Evolutionary conservation across 164 flowering plant genomes (phyloP).

Genomic region (Annona squamosa): DNA sequence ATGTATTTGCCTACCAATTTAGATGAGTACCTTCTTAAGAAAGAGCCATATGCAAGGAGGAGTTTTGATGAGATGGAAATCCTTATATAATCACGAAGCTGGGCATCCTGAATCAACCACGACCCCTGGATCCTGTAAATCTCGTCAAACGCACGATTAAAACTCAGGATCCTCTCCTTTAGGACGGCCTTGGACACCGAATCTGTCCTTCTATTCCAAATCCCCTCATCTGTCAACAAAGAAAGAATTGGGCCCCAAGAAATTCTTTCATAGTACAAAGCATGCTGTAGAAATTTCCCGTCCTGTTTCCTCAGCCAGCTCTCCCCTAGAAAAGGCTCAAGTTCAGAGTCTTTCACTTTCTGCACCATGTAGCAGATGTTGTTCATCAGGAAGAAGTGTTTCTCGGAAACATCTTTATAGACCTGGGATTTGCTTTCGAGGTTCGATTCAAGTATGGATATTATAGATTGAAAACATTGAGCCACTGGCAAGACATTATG

Average conservation of each 20-base stretch:
- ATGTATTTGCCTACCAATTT: slow-evolving; percentile 6
- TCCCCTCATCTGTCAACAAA: slow-evolving; percentile 50
- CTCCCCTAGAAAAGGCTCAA: slow-evolving; percentile 49
- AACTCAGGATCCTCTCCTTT: slow-evolving; percentile 52
- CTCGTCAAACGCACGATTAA: slow-evolving; percentile 39
- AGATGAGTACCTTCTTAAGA: slow-evolving; percentile 2
- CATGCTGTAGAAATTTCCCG: slow-evolving; percentile 58
- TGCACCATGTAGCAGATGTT: slow-evolving; percentile 74
- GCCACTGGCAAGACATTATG: slow-evolving; percentile 35
- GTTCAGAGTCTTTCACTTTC: slow-evolving; percentile 50
- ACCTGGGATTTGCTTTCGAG: slow-evolving; percentile 39
- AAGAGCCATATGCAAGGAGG: slow-evolving; percentile 4
- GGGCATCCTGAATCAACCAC: slow-evolving; percentile 2
- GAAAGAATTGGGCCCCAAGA: slow-evolving; percentile 58
- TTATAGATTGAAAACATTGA: slow-evolving; percentile 30
- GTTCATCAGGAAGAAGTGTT: slow-evolving; percentile 66
- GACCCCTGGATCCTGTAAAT: slow-evolving; percentile 3
- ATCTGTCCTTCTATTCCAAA: slow-evolving; percentile 27
- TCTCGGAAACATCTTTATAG: slow-evolving; percentile 48
- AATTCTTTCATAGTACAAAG: slow-evolving; percentile 57
- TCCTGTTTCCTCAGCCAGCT: slow-evolving; percentile 62
- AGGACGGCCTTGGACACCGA: slow-evolving; percentile 36
- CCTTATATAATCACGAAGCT: slow-evolving; percentile 7
- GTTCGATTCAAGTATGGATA: slow-evolving; percentile 36
- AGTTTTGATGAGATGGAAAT: slow-evolving; percentile 7